Conservation (phyloP, 2,329 filamentous ascomycete genomes). For the Rhynchosporium secalis region DNA sequence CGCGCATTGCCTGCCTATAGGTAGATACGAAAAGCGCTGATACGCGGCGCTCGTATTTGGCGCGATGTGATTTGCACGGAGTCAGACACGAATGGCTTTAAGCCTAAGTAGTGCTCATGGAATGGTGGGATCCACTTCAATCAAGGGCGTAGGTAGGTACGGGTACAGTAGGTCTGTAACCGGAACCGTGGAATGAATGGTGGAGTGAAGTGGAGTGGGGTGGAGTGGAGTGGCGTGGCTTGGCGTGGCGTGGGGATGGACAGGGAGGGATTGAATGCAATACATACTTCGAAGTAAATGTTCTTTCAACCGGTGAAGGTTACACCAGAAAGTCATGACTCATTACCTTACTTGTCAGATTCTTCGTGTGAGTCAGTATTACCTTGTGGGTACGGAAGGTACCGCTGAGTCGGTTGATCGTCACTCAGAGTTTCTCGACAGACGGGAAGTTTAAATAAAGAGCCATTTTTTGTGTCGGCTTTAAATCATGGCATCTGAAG, state of each 20-base stretch:
- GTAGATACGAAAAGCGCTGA: too few species aligned
- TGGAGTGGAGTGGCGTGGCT: not conserved
- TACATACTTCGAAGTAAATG: too few species aligned
- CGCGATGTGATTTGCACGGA: not conserved
- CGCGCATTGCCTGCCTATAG: too few species aligned
- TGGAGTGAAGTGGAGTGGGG: not conserved
- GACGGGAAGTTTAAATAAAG: too few species aligned
- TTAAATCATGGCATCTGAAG: not conserved
- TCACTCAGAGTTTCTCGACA: too few species aligned
- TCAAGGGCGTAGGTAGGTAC: not conserved
- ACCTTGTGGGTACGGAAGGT: too few species aligned
- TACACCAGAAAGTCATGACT: too few species aligned
- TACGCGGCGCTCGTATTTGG: not conserved
- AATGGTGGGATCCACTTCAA: not conserved
- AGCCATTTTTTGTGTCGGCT: too few species aligned
- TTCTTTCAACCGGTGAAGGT: too few species aligned
- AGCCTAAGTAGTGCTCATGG: not conserved
- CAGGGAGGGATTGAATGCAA: not conserved
- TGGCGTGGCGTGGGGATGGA: not conserved
- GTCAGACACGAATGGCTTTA: not conserved
- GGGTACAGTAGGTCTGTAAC: not conserved
- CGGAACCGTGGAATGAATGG: not conserved
- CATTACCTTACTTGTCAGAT: too few species aligned
- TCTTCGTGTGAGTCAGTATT: too few species aligned
- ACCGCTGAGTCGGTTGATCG: too few species aligned